Conservation (phyloP, 2,329 filamentous ascomycete species). For the Colletotrichum limetticola region DNA sequence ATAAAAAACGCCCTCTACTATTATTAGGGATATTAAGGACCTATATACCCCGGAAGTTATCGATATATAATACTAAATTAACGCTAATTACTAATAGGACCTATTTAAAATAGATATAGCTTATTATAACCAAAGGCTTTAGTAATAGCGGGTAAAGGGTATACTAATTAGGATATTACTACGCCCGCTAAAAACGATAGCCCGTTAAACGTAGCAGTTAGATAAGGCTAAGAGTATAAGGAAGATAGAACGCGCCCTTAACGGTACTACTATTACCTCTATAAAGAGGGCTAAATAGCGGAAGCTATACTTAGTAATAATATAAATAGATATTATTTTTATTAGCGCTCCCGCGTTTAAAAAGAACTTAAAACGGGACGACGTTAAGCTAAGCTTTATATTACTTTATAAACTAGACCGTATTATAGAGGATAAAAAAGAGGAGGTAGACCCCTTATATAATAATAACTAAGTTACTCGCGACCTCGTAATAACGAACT, state of each 20-base stretch:
- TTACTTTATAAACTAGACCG: accelerated
- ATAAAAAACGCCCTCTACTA: too few relatives aligned
- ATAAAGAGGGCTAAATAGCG: accelerated
- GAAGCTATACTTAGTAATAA: accelerated
- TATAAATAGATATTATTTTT: too few relatives aligned
- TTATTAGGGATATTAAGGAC: too few relatives aligned
- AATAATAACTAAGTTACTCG: too few relatives aligned
- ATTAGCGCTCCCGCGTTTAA: accelerated
- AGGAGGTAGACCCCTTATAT: accelerated
- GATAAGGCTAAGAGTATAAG: too few relatives aligned
- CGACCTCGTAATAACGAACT: accelerated
- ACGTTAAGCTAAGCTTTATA: too few relatives aligned
- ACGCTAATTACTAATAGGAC: accelerated
- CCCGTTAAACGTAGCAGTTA: accelerated
- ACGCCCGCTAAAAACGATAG: accelerated
- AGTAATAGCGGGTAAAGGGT: accelerated
- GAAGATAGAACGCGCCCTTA: too few relatives aligned
- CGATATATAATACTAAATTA: accelerated
- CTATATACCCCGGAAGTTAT: too few relatives aligned
- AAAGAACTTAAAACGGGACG: accelerated
- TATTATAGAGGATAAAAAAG: accelerated
- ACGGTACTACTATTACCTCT: accelerated
- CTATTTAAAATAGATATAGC: too few relatives aligned
- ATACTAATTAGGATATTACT: too few relatives aligned
- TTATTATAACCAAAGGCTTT: accelerated